Evolutionary conservation across 1,284 basidiomycete species (phyloP).

Genomic region (Malassezia furfur): DNA sequence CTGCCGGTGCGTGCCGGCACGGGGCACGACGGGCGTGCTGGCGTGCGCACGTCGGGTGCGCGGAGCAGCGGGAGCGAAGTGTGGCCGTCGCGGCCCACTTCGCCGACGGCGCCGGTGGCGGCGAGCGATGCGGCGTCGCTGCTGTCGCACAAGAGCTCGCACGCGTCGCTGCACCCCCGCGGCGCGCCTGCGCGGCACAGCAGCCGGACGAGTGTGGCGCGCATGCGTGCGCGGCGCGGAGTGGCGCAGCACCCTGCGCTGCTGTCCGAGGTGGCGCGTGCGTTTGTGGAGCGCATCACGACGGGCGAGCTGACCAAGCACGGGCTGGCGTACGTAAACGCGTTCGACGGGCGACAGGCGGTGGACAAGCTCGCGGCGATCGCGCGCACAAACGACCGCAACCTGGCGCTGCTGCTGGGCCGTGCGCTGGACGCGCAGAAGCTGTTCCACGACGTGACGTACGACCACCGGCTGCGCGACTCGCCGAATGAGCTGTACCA

Average conservation of each 20-base stretch:
- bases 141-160: background rate
- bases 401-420: slow-evolving; percentile 83
- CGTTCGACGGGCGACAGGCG: slow-evolving; percentile 92
- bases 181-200: background rate
- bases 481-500: slow-evolving; percentile 83
- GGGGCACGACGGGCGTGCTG: too few relatives aligned
- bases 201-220: background rate
- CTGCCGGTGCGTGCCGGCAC: background rate
- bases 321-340: slow-evolving; percentile 86
- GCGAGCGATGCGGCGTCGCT: background rate
- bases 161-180: background rate
- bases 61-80: background rate
- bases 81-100: background rate
- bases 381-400: slow-evolving; percentile 94
- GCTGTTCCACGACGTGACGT: slow-evolving; percentile 98
- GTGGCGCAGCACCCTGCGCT: slow-evolving; percentile 66
- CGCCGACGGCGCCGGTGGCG: background rate
- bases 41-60: background rate
- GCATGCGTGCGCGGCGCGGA: slow-evolving; percentile 51
- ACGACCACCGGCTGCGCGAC: slow-evolving; percentile 89
- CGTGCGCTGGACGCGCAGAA: slow-evolving; percentile 94
- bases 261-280: slow-evolving; percentile 83
- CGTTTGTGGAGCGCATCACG: slow-evolving; percentile 72
- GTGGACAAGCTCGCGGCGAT: slow-evolving; percentile 94
- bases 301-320: slow-evolving; percentile 79